Conservation (phyloP, 2,329 filamentous ascomycete species). For the Acrocalymma vagum region DNA sequence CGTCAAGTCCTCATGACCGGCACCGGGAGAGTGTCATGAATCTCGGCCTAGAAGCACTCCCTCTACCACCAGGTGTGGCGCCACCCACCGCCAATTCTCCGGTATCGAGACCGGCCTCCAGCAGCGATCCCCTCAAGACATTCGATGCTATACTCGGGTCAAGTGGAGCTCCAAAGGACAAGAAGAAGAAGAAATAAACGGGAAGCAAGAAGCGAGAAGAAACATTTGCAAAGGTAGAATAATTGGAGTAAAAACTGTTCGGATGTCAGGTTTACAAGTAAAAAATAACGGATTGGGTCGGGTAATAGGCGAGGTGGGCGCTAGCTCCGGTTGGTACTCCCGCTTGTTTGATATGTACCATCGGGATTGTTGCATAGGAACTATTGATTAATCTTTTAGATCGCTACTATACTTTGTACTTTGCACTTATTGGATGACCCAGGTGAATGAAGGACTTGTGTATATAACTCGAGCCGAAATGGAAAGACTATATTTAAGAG, state of each 20-base stretch:
- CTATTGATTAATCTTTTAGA: no score
- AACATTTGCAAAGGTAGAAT: no score
- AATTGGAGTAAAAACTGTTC: no score
- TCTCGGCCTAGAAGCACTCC: conserved; percentile 56
- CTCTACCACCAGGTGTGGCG: conserved; percentile 53
- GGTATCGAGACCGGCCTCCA: conserved; percentile 34
- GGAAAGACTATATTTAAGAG: no score
- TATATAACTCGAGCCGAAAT: no score
- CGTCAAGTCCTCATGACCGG: conserved; percentile 34
- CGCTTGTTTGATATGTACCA: neutral
- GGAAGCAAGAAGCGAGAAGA: conserved; percentile 3
- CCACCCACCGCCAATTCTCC: conserved; percentile 42
- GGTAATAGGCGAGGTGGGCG: no score
- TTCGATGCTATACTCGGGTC: conserved; percentile 58
- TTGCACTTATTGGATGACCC: no score
- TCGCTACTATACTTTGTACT: no score
- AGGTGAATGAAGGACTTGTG: no score
- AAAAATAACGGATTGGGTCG: no score
- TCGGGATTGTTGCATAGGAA: no score
- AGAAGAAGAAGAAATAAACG: conserved; percentile 38
- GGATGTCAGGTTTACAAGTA: no score
- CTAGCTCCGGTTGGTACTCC: neutral
- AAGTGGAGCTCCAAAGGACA: conserved; percentile 23
- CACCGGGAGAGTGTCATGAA: conserved; percentile 55
- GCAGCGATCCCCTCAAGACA: conserved; percentile 54